These are phyloP conservation scores for Prunus dulcis DNA, from an alignment of 306 rosid genomes.

Conservation along the genomic window DNA sequence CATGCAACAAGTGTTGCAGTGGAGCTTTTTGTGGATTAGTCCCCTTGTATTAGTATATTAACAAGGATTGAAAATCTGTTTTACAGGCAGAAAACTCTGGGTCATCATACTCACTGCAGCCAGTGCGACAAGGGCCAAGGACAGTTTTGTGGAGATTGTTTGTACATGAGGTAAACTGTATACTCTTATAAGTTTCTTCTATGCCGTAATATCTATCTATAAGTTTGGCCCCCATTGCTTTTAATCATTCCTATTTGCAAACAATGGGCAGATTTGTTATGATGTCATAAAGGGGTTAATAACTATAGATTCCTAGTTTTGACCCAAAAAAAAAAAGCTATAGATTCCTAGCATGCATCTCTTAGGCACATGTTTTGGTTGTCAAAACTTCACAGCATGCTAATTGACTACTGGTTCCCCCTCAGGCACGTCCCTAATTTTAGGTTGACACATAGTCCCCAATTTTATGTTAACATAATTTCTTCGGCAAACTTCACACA, in stretches of 20 bases:
- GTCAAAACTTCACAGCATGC: neutral
- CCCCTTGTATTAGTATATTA: neutral
- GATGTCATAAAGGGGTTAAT: neutral
- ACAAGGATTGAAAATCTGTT: slow-evolving; percentile 26
- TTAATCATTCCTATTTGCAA: neutral
- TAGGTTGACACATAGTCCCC: neutral
- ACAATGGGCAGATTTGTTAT: neutral
- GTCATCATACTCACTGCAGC: slow-evolving; percentile 73
- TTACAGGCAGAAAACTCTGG: slow-evolving; percentile 90
- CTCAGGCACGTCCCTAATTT: neutral
- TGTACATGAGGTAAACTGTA: slow-evolving; percentile 85
- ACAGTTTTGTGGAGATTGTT: slow-evolving; percentile 96
- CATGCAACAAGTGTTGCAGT: neutral
- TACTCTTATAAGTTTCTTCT: slow-evolving; percentile 15
- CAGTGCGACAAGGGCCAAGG: slow-evolving; percentile 72
- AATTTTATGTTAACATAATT: neutral
- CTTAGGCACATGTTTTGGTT: neutral
- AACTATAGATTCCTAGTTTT: neutral
- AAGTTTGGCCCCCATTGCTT: neutral
- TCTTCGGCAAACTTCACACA: neutral
- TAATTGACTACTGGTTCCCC: neutral
- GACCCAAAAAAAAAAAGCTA: neutral
- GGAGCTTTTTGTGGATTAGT: neutral
- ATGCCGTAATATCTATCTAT: neutral
- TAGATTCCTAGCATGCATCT: neutral